A percentile compares a stretch with the other conserved stretches of the same genome.
Conservation (phyloP, 306 rosid species). For the Castanospermum australe region DNA sequence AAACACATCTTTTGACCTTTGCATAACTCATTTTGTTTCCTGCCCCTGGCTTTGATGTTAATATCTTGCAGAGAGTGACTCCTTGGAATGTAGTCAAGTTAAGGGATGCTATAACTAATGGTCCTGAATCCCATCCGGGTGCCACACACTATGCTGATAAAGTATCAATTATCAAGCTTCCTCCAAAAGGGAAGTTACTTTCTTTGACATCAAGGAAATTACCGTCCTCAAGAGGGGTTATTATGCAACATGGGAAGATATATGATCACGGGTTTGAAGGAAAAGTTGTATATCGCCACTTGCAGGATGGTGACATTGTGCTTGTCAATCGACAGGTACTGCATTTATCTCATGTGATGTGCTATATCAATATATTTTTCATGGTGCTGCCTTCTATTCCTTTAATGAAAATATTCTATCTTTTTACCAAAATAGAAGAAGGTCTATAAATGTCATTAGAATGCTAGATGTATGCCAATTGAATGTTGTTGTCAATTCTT, state of each 20-base stretch:
- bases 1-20: not conserved
- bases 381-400: not conserved
- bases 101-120: slow-evolving; percentile 72
- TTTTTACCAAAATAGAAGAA: not conserved
- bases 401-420: not conserved
- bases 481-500: not conserved
- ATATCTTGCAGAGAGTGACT: slow-evolving; percentile 74
- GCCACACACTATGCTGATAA: slow-evolving; percentile 82
- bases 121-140: slow-evolving; percentile 86
- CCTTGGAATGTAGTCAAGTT: slow-evolving; percentile 78
- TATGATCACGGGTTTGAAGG: slow-evolving; percentile 73
- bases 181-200: slow-evolving; percentile 40
- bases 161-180: slow-evolving; percentile 47
- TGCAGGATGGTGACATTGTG: slow-evolving; percentile 91
- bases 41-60: not conserved
- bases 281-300: slow-evolving; percentile 83
- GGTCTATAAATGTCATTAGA: not conserved
- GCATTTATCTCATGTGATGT: slow-evolving; percentile 22
- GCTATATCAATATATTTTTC: not conserved
- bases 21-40: slow-evolving; percentile 27
- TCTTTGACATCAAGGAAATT: slow-evolving; percentile 61
- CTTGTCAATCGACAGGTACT: slow-evolving; percentile 95
- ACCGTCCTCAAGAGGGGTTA: slow-evolving; percentile 75
- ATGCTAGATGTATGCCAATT: not conserved
- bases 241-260: slow-evolving; percentile 56